Evolutionary conservation across 2,329 filamentous ascomycete species (phyloP).

Genomic region (Calonectria montana): DNA sequence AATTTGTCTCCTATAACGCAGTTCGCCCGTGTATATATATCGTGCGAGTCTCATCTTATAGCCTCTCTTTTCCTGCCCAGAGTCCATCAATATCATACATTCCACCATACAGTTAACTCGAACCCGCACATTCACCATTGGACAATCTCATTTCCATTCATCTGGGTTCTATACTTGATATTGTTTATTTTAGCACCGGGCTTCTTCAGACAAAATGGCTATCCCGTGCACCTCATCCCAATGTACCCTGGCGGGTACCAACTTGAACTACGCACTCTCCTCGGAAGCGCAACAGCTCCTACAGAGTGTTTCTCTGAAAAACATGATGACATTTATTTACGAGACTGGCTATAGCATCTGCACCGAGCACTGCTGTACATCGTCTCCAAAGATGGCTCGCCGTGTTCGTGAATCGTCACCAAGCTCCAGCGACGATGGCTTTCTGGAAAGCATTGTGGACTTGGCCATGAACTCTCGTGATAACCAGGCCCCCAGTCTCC

Average conservation of each 20-base stretch:
- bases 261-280: not conserved
- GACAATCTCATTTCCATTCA: not conserved
- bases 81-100: not conserved
- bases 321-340: conserved; percentile 13
- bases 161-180: not conserved
- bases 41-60: not conserved
- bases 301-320: not conserved
- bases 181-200: not conserved
- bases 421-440: not conserved
- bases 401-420: not conserved
- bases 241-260: not conserved
- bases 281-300: not conserved
- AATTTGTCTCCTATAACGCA: not conserved
- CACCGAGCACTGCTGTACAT: not conserved
- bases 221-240: not conserved
- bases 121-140: not conserved
- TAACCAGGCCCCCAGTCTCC: not conserved
- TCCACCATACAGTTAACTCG: too few species aligned
- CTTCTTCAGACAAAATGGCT: not conserved
- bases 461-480: not conserved
- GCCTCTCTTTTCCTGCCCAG: not conserved
- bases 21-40: not conserved
- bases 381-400: not conserved
- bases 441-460: not conserved
- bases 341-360: conserved; percentile 10